phyloP scores from a whole-genome alignment of 345 rosid genomes.

The Cochlearia excelsa region DNA sequence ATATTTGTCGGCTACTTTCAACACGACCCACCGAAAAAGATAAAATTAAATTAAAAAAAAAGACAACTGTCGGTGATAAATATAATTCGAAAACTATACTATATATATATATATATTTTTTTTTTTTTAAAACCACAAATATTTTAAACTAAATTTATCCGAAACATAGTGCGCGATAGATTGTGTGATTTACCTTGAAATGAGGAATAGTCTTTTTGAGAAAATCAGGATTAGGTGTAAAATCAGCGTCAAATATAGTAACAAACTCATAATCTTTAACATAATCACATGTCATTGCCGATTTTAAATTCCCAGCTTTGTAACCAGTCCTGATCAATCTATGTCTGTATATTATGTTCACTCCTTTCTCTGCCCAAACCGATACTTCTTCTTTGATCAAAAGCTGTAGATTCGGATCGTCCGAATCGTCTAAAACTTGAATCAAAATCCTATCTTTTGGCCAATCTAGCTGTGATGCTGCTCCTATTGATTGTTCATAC shows the following conservation, averaged over 20 bases:
- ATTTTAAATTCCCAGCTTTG: slow-evolving; percentile 84
- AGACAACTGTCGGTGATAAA: slow-evolving; percentile 34
- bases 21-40: slow-evolving; percentile 25
- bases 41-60: slow-evolving; percentile 5
- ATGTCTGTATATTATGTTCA: slow-evolving; percentile 69
- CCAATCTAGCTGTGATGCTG: slow-evolving; percentile 47
- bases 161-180: slow-evolving; percentile 15
- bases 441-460: slow-evolving; percentile 64
- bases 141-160: slow-evolving; percentile 16
- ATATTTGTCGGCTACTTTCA: slow-evolving; percentile 5
- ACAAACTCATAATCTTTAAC: slow-evolving; percentile 75
- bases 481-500: too few relatives aligned
- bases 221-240: slow-evolving; percentile 71
- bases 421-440: slow-evolving; percentile 81
- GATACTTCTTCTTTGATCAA: slow-evolving; percentile 71
- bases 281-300: slow-evolving; percentile 81
- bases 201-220: slow-evolving; percentile 71
- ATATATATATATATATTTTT: too few relatives aligned
- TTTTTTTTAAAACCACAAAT: background rate
- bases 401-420: slow-evolving; percentile 51
- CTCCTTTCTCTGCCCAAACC: slow-evolving; percentile 63
- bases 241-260: slow-evolving; percentile 76
- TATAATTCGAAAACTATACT: slow-evolving; percentile 10
- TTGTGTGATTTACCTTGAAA: slow-evolving; percentile 49
- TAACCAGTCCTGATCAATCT: slow-evolving; percentile 76